Evolutionary conservation across 208 protist genomes (phyloP), one percentile per base, ranked within the genome.

Genomic region (Acanthamoeba sp.): DNA sequence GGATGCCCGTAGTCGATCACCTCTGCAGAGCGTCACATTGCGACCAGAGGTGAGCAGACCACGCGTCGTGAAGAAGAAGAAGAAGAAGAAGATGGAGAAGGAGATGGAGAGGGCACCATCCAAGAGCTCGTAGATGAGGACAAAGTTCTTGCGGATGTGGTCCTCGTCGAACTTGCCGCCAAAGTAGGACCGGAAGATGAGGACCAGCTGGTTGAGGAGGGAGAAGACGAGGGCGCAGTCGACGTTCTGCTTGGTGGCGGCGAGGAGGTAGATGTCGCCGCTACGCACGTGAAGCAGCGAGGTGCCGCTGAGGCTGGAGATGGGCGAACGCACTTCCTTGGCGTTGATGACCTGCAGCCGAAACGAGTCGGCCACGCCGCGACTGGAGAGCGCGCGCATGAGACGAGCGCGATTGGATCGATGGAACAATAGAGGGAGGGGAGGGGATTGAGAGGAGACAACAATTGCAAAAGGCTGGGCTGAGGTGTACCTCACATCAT

Each of bases 1-100:
- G 99, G 99, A 95, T 99, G 99, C 34, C 99, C 99, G 97, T 99
- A 99, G 97, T 99, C 99, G 89, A 99, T 97, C 4, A 98, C 98
- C 95, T 99, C 99, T 98, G 66, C 62, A 48, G 18, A 20, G 1
- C 48, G 48, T 22, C 48, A 55, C 48, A 9, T n/a, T n/a, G n/a
- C n/a, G n/a, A n/a, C n/a, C n/a, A n/a, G n/a, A n/a, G n/a, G n/a
- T n/a, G n/a, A n/a, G n/a, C n/a, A n/a, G 52, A 10, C 59, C 59
- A 27, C 59, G 22, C 59, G 12, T 16, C 59, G 59, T 34, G n/a
- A 69, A 27, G 29, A 14, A 69, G 9, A 27, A 69, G 22, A 24
- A 66, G 4, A 66, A 3, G n/a, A 34, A 34, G 7, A 69, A 27
- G 29, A 27, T n/a, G 22, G 59, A 22, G 42, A 24, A 52, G n/a